phyloP scores from a whole-genome alignment of 768 basidiomycete genomes.

The Lactarius tabidus region DNA sequence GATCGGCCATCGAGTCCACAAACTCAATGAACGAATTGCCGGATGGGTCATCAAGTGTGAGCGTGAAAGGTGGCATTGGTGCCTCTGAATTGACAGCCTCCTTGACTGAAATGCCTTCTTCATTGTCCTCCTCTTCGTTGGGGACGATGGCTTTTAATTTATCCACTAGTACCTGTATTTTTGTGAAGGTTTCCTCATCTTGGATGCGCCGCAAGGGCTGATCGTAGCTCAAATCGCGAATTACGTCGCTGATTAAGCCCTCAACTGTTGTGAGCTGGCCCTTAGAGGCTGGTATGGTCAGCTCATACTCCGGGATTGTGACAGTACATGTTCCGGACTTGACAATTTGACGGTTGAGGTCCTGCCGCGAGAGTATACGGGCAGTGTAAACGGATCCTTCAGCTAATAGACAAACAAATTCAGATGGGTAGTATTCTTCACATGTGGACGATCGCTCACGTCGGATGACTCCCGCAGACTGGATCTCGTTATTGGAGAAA shows the following conservation, averaged over 20 bases:
- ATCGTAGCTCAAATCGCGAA: conserved; percentile 72
- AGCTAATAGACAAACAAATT: conserved; percentile 41
- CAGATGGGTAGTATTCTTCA: background rate
- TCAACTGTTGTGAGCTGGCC: conserved; percentile 98
- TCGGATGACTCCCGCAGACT: conserved; percentile 82
- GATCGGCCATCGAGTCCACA: conserved; percentile 77
- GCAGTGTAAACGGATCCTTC: conserved; percentile 81
- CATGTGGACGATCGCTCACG: conserved; percentile 46
- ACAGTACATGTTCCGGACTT: conserved; percentile 82
- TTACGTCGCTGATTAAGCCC: conserved; percentile 80
- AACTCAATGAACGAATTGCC: conserved; percentile 98
- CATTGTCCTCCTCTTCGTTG: conserved; percentile 47
- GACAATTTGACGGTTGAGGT: conserved; percentile 91
- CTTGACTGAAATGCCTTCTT: conserved; percentile 33
- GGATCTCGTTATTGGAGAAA: conserved; percentile 85
- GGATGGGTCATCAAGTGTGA: conserved; percentile 87
- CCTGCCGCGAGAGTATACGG: conserved; percentile 63
- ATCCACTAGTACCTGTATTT: conserved; percentile 73
- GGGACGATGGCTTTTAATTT: conserved; percentile 61
- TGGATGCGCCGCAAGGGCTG: conserved; percentile 83
- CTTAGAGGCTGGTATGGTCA: conserved; percentile 84
- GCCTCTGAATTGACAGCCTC: conserved; percentile 40
- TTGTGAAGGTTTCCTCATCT: conserved; percentile 63
- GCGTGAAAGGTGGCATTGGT: conserved; percentile 69
- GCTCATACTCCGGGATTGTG: conserved; percentile 78